Conservation (phyloP, 2,329 filamentous ascomycete genomes). For the Reticulascus tulasneorum region DNA sequence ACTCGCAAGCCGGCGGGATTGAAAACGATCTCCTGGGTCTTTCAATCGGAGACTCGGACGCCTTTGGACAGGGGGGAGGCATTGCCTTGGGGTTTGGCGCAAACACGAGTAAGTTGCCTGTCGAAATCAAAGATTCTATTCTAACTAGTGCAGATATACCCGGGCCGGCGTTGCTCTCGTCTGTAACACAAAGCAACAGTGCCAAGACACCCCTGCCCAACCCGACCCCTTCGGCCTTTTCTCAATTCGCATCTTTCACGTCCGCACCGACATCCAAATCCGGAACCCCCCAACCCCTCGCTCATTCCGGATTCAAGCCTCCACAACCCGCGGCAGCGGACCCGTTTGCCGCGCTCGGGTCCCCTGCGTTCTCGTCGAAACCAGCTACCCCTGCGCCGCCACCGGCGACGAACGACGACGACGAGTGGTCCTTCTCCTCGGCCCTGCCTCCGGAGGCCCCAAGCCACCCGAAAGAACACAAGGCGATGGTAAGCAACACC, state of each 20-base stretch:
- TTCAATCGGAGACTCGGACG: constrained; percentile 65
- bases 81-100: constrained; percentile 78
- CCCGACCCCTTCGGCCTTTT: constrained; percentile 40
- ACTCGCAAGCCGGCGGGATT: constrained; percentile 59
- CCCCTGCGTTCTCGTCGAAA: constrained; percentile 34
- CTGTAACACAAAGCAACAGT: constrained; percentile 56
- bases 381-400: constrained; percentile 28
- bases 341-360: constrained; percentile 42
- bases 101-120: constrained; percentile 54
- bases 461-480: constrained; percentile 56
- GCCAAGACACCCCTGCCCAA: constrained; percentile 38
- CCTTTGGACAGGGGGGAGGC: constrained; percentile 70
- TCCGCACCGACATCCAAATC: constrained; percentile 49
- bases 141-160: constrained; percentile 51
- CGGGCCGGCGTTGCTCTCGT: constrained; percentile 61
- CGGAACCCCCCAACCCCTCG: constrained; percentile 47
- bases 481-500: constrained; percentile 65
- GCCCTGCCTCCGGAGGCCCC: constrained; percentile 63
- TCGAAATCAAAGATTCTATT: constrained; percentile 1
- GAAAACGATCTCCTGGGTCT: constrained; percentile 90
- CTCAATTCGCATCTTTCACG: constrained; percentile 52
- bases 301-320: constrained; percentile 41
- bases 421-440: constrained; percentile 93
- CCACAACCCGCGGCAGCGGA: constrained; percentile 39
- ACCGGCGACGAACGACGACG: constrained; percentile 56